phyloP scores from a whole-genome alignment of 805 yeast genomes.

The Lachancea sp. region DNA sequence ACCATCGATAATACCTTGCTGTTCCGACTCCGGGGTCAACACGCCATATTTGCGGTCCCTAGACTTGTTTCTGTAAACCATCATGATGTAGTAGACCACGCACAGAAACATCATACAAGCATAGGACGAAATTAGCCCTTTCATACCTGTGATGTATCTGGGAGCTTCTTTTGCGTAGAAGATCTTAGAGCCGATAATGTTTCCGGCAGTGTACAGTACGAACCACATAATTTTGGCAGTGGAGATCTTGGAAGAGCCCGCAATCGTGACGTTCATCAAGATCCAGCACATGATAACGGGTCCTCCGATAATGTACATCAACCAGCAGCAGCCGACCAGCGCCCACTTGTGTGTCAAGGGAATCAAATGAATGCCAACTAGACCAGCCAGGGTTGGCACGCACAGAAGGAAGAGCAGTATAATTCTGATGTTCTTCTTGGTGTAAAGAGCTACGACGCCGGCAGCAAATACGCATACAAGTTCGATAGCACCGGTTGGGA shows the following conservation, averaged over 20 bases:
- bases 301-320: conserved; percentile 19
- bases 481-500: conserved; percentile 20
- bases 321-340: conserved; percentile 19
- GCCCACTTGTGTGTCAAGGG: conserved; percentile 19
- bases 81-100: conserved; percentile 13
- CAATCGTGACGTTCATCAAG: conserved; percentile 16
- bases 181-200: conserved; percentile 17
- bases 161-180: conserved; percentile 19
- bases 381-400: conserved; percentile 18
- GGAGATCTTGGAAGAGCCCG: conserved; percentile 18
- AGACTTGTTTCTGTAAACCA: conserved; percentile 15
- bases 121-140: conserved; percentile 18
- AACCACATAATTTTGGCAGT: conserved; percentile 18
- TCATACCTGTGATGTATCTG: conserved; percentile 17
- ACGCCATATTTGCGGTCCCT: conserved; percentile 14
- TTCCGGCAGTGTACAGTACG: conserved; percentile 17
- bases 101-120: conserved; percentile 18
- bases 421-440: conserved; percentile 14
- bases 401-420: conserved; percentile 16
- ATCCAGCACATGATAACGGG: conserved; percentile 22
- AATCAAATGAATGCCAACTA: conserved; percentile 17
- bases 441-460: conserved; percentile 17
- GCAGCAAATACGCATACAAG: conserved; percentile 18
- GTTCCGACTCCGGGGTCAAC: conserved; percentile 14
- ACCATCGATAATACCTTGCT: conserved; percentile 18